Evolutionary conservation across 768 basidiomycete species (phyloP).

Genomic region (Russula emetica): DNA sequence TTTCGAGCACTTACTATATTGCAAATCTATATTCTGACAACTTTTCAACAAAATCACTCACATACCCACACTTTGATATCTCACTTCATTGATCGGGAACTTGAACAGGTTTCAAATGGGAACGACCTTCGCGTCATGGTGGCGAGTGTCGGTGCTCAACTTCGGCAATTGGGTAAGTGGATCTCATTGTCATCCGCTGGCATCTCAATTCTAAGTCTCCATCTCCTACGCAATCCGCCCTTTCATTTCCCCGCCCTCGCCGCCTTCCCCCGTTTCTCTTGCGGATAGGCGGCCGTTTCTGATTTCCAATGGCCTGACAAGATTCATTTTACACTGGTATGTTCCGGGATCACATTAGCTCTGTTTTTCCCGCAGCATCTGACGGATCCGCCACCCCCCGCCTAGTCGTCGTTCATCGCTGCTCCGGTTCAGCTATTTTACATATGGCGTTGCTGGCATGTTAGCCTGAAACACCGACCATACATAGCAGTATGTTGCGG

Average conservation of each 20-base stretch:
- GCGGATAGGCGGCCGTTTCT: background rate
- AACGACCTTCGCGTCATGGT: conserved; percentile 27
- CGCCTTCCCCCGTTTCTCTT: background rate
- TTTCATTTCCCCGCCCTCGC: background rate
- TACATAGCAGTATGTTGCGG: conserved; percentile 2
- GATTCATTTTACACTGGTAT: conserved; percentile 12
- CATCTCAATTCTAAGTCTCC: background rate
- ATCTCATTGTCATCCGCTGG: background rate
- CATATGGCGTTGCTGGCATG: conserved; percentile 33
- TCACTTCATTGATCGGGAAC: background rate
- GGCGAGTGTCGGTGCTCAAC: conserved; percentile 29
- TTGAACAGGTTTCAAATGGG: conserved; percentile 31
- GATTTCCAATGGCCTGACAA: conserved; percentile 15
- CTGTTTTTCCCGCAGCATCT: background rate
- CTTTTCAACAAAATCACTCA: background rate
- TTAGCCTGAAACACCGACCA: conserved; percentile 18
- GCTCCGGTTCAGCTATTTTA: conserved; percentile 33
- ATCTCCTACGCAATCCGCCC: background rate
- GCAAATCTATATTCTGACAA: background rate
- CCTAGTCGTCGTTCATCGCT: conserved; percentile 30
- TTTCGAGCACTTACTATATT: background rate
- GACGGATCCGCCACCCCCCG: background rate
- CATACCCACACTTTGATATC: background rate
- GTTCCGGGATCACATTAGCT: background rate
- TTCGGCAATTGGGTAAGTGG: conserved; percentile 31